Evolutionary conservation across 371 early-diverging fungal genomes (phyloP), one percentile per base, ranked within the genome.

Genomic region (Mortierella sp.): DNA sequence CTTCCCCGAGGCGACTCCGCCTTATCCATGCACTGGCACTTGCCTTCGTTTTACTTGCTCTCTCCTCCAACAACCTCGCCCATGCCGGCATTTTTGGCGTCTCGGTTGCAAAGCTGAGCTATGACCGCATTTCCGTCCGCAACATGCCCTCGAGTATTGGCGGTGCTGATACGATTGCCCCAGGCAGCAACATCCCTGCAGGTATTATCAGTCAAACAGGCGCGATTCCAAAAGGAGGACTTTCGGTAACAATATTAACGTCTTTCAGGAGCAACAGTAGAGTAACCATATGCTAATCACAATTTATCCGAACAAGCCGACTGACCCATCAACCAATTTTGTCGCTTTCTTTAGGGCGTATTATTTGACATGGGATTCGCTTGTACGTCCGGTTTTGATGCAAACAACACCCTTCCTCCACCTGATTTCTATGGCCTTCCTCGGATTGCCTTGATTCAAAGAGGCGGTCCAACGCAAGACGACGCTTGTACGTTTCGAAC

Each of bases 361-460:
- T 55, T 79, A n/a, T 79, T 63, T 64, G 71, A 74, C 21, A 67
- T 79, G 80, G 80, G 80, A 0, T 79, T 65, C 59, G 80, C 61
- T 16, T 79, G 80, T n/a, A 43, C 60, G 28, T 41, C 73, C 16
- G 55, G 8, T 2, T 63, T 59, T 47, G 60, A 79, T 47, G 19
- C 67, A 21, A 63, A 63, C 52, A 43, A 22, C 21, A 67, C 68
- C 9, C 65, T 79, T 3, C 65, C 53, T 8, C 6, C 55, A 11
- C 71, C 80, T 8, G 65, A 74, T 16, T 68, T 65, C 24, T 79
- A 60, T 60, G 72, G 58, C 13, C 62, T 74, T 3, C 75, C 71
- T 13, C 58, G 60, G 36, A 70, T 79, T 4, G 80, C 80, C 0
- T 58, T 79, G 21, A 79, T 79, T 36, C 60, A 50, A 21, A 71